phyloP scores from a whole-genome alignment of 2,329 filamentous ascomycete species.

The Scedosporium dehoogii region DNA sequence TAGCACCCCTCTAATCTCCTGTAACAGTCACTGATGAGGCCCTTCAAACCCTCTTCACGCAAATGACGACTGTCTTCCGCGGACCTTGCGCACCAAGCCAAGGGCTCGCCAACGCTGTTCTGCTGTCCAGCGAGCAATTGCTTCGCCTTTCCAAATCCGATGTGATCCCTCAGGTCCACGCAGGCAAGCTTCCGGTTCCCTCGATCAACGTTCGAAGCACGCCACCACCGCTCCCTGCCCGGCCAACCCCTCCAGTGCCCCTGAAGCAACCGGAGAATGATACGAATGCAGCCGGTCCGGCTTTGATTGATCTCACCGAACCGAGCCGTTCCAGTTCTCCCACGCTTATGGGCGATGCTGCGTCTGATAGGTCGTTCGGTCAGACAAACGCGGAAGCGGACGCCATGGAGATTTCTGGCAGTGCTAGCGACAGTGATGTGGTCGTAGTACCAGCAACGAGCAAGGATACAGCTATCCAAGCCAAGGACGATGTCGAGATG shows the following conservation, averaged over 20 bases:
- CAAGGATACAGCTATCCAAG: neutral
- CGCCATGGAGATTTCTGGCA: neutral
- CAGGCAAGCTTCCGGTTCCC: constrained; percentile 3
- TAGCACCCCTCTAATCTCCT: neutral
- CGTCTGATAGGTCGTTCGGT: neutral
- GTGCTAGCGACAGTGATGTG: constrained; percentile 6
- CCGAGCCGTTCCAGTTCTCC: constrained; percentile 3
- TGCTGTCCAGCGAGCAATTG: constrained; percentile 38
- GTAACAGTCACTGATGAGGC: constrained; percentile 56
- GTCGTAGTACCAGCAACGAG: neutral
- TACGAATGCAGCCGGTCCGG: neutral
- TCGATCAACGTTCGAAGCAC: neutral
- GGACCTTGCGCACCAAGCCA: constrained; percentile 61
- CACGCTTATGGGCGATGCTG: constrained; percentile 6
- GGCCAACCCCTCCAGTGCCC: neutral
- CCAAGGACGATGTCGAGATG: neutral
- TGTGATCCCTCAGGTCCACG: neutral
- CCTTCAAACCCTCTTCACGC: constrained; percentile 58
- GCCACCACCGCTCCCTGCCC: constrained; percentile 3
- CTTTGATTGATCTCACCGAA: neutral
- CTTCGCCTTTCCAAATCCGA: constrained; percentile 3
- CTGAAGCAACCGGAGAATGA: neutral
- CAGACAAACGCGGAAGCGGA: neutral
- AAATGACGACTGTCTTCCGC: constrained; percentile 54
- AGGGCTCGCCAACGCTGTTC: constrained; percentile 68